Conservation (phyloP, 2,329 filamentous ascomycete species). For the Clarireedia monteithiana region DNA sequence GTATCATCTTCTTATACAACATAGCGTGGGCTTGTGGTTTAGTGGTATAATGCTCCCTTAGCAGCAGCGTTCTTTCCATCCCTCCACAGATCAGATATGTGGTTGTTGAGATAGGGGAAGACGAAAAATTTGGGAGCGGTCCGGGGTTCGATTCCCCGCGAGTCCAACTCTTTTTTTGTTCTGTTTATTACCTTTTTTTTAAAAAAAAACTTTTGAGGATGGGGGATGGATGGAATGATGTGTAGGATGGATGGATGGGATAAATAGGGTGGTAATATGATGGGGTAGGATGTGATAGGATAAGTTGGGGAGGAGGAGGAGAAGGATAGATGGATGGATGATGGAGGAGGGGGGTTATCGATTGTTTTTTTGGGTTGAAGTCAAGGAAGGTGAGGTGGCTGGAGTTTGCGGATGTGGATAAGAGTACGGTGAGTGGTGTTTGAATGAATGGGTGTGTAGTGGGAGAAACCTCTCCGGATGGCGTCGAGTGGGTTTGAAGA, state of each 20-base stretch:
- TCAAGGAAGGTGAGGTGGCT: too few species aligned
- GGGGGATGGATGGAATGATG: neutral
- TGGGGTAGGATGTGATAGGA: neutral
- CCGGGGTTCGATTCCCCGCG: slow-evolving; percentile 42
- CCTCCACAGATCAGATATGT: too few species aligned
- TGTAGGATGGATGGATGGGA: neutral
- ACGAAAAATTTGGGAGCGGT: slow-evolving; percentile 33
- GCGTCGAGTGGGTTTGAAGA: too few species aligned
- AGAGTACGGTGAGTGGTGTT: too few species aligned
- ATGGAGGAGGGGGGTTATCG: too few species aligned
- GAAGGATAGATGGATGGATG: too few species aligned
- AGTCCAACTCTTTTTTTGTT: slow-evolving; percentile 29
- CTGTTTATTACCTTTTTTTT: neutral
- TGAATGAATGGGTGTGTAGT: too few species aligned
- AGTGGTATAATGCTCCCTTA: neutral
- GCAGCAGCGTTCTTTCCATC: neutral
- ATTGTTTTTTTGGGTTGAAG: too few species aligned
- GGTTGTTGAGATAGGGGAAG: too few species aligned
- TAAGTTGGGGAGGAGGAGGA: too few species aligned
- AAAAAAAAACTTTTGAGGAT: neutral
- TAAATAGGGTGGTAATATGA: neutral
- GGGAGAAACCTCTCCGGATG: too few species aligned
- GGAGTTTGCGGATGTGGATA: too few species aligned
- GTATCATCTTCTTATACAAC: neutral
- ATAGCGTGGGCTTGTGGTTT: neutral